Evolutionary conservation across 495 filamentous ascomycete species (phyloP).

Genomic region (Parathielavia hyrcaniae): DNA sequence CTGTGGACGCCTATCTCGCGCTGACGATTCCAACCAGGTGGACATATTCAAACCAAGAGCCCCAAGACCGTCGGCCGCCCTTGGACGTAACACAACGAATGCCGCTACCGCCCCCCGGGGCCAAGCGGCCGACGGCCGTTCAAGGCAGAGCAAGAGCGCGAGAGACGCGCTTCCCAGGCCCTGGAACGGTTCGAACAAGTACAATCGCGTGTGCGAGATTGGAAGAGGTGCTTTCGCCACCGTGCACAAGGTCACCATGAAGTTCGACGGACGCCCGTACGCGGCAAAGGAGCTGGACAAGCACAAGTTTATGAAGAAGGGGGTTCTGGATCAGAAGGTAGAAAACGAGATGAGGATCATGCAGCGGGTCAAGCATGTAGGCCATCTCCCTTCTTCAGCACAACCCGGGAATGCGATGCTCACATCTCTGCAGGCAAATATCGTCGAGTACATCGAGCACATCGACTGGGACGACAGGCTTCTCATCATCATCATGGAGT

Average conservation of each 20-base stretch:
- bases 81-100: neutral
- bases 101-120: constrained; percentile 7
- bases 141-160: neutral
- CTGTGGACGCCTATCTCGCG: neutral
- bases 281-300: constrained; percentile 93
- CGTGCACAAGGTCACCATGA: constrained; percentile 78
- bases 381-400: constrained; percentile 25
- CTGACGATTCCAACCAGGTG: constrained; percentile 20
- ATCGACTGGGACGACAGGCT: constrained; percentile 69
- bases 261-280: constrained; percentile 68
- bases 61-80: constrained; percentile 1
- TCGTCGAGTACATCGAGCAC: constrained; percentile 83
- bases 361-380: constrained; percentile 72
- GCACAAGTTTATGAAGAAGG: constrained; percentile 80
- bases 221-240: constrained; percentile 92
- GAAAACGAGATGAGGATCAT: constrained; percentile 96
- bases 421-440: constrained; percentile 60
- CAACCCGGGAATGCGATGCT: neutral
- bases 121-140: constrained; percentile 2
- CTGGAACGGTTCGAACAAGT: constrained; percentile 77
- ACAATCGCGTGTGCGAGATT: constrained; percentile 72
- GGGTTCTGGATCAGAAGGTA: constrained; percentile 73
- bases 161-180: constrained; percentile 37
- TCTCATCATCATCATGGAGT: constrained; percentile 94
- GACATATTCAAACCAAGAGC: constrained; percentile 28